phyloP scores from a whole-genome alignment of 1,284 basidiomycete species.

The Pisolithus thermaeus region DNA sequence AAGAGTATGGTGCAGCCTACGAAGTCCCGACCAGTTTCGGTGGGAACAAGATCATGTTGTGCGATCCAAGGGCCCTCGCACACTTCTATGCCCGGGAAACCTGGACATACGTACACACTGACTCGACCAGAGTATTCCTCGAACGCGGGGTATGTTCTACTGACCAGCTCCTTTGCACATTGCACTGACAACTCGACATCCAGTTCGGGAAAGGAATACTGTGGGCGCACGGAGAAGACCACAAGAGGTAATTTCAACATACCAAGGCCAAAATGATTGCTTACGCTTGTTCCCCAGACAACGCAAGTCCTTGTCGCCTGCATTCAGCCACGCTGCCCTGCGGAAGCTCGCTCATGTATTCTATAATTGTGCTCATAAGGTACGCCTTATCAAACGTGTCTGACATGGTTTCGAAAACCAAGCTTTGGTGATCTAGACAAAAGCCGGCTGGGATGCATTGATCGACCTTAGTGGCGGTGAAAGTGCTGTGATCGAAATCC shows the following conservation, averaged over 20 bases:
- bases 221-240: slow-evolving; percentile 4
- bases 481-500: slow-evolving; percentile 43
- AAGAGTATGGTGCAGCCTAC: slow-evolving; percentile 45
- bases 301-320: slow-evolving; percentile 32
- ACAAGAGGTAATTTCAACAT: slow-evolving; percentile 1
- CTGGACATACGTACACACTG: slow-evolving; percentile 19
- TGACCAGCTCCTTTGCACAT: not conserved
- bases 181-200: not conserved
- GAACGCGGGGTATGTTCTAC: slow-evolving; percentile 24
- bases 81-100: slow-evolving; percentile 34
- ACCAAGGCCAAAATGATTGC: not conserved
- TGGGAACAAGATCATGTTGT: slow-evolving; percentile 36
- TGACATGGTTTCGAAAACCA: too few relatives aligned
- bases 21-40: slow-evolving; percentile 39
- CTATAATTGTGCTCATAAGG: slow-evolving; percentile 16
- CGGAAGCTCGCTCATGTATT: too few relatives aligned
- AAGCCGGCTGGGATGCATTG: slow-evolving; percentile 43
- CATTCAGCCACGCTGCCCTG: too few relatives aligned
- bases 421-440: slow-evolving; percentile 33
- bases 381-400: not conserved
- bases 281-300: slow-evolving; percentile 26
- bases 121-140: not conserved
- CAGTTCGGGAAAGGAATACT: slow-evolving; percentile 2
- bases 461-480: slow-evolving; percentile 30
- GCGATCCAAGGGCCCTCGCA: slow-evolving; percentile 44